Base-by-base conservation (phyloP, 2,329 filamentous ascomycete species). In the Aureobasidium mangrovei region DNA sequence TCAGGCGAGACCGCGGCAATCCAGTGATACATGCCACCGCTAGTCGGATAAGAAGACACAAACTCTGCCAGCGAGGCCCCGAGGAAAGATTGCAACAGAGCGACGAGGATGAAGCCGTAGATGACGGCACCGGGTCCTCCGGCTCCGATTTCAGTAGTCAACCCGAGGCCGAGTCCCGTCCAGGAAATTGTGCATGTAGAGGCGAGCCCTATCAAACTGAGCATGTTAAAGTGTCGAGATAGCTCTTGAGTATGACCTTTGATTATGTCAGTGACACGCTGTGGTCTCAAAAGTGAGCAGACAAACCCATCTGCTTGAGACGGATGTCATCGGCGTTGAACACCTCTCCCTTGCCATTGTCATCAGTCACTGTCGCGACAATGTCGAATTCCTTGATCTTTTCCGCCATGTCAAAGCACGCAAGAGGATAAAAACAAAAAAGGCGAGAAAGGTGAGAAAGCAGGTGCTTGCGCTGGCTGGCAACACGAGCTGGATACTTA, bases 21-120 rank as follows among this genome's bases (percentile, higher is more conserved):
- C 57, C 57, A 59, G 24, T 59, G 57, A 43, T 57, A 59, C 57
- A 59, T 59, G n/a, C 57, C 57, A 26, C 57, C 57, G n/a, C 51
- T 52, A 7, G 56, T 57, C 27, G 57, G 57, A 40, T 56, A 59
- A 9, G 51, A 48, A 5, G 56, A 57, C 3, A 57, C 56, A 18
- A 59, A 57, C 36, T 59, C 56, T 8, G 57, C 57, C 53, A 59
- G 29, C 3, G 57, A 59, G 3, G 57, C 57, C 24, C 56, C 57
- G 38, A 59, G 31, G 42, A 57, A 59, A 26, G 56, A 59, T 40
- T 59, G 57, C 35, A 59, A 10, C n/a, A 59, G 32, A 33, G 53
- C 41, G 7, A 57, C 55, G 6, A 59, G 48, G 28, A 59, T 54
- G 44, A 59, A 57, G 3, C 57, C 56, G 31, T 59, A 57, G 27